These are phyloP conservation scores for Pulveroboletus ravenelii DNA, from an alignment of 768 basidiomycete genomes.

Conservation along the genomic window DNA sequence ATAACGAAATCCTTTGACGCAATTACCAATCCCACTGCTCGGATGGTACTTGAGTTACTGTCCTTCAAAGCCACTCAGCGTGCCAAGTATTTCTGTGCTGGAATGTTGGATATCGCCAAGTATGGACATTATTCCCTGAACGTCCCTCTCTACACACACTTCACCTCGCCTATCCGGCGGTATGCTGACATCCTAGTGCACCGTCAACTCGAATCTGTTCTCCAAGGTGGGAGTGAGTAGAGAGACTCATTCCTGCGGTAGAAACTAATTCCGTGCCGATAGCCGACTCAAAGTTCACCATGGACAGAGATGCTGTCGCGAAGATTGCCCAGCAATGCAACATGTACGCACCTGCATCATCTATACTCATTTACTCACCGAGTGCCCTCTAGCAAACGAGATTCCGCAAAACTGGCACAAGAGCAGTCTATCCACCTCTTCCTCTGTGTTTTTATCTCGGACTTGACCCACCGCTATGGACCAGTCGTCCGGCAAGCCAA, in stretches of 20 bases:
- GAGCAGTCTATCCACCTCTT: slow-evolving; percentile 96
- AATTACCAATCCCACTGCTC: slow-evolving; percentile 68
- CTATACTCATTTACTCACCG: neutral
- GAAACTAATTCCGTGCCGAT: slow-evolving; percentile 3
- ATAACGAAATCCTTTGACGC: slow-evolving; percentile 82
- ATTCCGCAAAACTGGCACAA: slow-evolving; percentile 87
- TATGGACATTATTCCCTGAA: slow-evolving; percentile 92
- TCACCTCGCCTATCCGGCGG: slow-evolving; percentile 88
- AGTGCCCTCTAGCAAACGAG: slow-evolving; percentile 62
- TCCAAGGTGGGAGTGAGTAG: slow-evolving; percentile 62
- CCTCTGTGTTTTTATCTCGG: slow-evolving; percentile 90
- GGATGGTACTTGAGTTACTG: slow-evolving; percentile 75
- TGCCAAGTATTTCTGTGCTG: slow-evolving; percentile 98
- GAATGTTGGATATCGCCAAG: slow-evolving; percentile 99
- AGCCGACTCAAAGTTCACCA: slow-evolving; percentile 86
- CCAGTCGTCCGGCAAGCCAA: slow-evolving; percentile 94
- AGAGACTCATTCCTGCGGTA: neutral
- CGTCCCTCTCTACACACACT: slow-evolving; percentile 88
- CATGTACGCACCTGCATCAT: slow-evolving; percentile 52
- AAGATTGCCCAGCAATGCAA: slow-evolving; percentile 98
- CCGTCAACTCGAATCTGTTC: slow-evolving; percentile 88
- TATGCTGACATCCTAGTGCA: slow-evolving; percentile 95
- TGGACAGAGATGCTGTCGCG: slow-evolving; percentile 97
- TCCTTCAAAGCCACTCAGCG: slow-evolving; percentile 89
- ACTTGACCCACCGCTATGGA: slow-evolving; percentile 91